phyloP scores from a whole-genome alignment of 495 filamentous ascomycete species.

The Corynascus novoguineensis region DNA sequence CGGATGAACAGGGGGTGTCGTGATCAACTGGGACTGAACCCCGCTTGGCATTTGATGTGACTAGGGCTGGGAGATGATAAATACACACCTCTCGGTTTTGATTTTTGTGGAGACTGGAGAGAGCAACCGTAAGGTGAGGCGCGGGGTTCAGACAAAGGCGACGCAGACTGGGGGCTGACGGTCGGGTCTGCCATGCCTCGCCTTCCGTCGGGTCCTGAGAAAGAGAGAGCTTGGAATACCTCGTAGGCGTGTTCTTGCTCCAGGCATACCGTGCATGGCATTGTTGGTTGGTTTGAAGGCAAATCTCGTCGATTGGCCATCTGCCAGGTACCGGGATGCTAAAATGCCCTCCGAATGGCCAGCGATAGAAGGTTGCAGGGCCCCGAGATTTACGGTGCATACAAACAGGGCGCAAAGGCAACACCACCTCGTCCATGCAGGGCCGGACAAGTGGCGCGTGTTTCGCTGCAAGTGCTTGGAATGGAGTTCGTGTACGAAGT shows the following conservation, averaged over 20 bases:
- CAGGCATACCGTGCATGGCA: neutral
- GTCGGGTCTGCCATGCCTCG: no score
- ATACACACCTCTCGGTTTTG: neutral
- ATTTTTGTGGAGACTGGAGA: neutral
- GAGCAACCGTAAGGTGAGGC: neutral
- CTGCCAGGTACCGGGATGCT: conserved; percentile 3
- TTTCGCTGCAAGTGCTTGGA: neutral
- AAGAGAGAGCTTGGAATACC: no score
- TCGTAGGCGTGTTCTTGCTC: neutral
- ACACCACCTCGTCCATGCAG: conserved; percentile 4
- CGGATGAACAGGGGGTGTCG: neutral
- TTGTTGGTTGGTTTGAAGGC: neutral
- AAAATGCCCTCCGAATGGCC: neutral
- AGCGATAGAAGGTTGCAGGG: neutral
- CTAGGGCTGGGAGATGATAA: no score
- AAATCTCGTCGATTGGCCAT: neutral
- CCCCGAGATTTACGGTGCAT: neutral
- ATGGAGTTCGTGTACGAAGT: no score
- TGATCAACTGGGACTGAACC: no score
- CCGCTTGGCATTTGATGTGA: no score
- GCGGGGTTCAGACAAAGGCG: no score
- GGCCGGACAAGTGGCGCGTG: neutral
- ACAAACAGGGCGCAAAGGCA: neutral
- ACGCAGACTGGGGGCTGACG: no score
- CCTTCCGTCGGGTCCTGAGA: no score